Conservation (phyloP, 306 rosid species). For the Rosa rugosa region DNA sequence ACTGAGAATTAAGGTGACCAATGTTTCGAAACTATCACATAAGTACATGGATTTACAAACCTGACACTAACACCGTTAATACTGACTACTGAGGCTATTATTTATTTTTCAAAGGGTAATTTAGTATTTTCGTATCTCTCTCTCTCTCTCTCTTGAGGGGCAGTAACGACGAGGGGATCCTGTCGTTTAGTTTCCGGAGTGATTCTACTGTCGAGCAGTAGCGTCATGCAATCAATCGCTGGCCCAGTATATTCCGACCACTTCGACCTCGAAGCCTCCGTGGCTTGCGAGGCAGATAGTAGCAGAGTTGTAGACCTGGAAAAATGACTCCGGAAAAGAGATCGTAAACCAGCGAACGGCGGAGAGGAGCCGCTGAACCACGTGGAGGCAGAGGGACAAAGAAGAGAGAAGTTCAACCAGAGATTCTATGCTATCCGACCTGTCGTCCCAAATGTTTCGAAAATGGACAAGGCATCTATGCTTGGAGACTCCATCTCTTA, state of each 20-base stretch:
- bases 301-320: conserved; percentile 74
- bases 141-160: conserved; percentile 37
- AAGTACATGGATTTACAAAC: too few species aligned
- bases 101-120: too few species aligned
- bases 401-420: conserved; percentile 93
- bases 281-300: conserved; percentile 63
- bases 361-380: conserved; percentile 94
- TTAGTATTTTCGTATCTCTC: too few species aligned
- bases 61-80: too few species aligned
- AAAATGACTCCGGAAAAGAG: conserved; percentile 86
- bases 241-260: conserved; percentile 65
- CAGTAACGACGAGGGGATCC: conserved; percentile 81
- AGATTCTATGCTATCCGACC: conserved; percentile 91
- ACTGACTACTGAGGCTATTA: too few species aligned
- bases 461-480: conserved; percentile 96
- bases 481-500: conserved; percentile 85
- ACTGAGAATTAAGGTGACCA: too few species aligned
- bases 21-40: too few species aligned
- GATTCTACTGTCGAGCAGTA: conserved; percentile 47
- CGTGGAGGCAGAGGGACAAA: conserved; percentile 90
- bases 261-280: conserved; percentile 90
- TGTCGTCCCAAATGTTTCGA: conserved; percentile 89
- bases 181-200: conserved; percentile 87
- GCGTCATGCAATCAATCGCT: conserved; percentile 44
- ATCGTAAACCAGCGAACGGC: conserved; percentile 89